These are phyloP conservation scores for Blepharisma japonicum DNA, from an alignment of 73 alveolate genomes.

Conservation along the genomic window DNA sequence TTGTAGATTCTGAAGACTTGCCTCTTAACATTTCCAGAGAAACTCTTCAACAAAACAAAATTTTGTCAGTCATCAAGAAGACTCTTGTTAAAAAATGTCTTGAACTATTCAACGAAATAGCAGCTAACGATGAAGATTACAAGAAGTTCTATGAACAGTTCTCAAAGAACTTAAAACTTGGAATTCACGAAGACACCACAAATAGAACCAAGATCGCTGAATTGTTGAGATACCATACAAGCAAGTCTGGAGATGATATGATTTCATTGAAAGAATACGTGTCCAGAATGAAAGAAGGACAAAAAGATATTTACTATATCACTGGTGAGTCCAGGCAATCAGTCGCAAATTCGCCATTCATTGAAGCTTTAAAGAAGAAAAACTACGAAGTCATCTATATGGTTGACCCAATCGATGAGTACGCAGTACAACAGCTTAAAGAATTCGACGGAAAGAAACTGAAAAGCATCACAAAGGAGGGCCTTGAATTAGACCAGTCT, in stretches of 20 bases:
- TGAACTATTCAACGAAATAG: conserved; percentile 96
- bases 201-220: conserved; percentile 97
- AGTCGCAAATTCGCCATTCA: conserved; percentile 98
- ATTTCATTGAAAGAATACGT: conserved; percentile 96
- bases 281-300: conserved; percentile 98
- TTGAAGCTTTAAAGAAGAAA: conserved; percentile 97
- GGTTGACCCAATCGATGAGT: conserved; percentile 99
- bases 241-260: conserved; percentile 98
- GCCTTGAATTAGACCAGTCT: conserved; percentile 94
- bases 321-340: conserved; percentile 97
- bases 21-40: conserved; percentile 99
- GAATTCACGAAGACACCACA: conserved; percentile 99
- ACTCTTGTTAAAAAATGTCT: conserved; percentile 98
- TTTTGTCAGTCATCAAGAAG: conserved; percentile 98
- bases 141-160: conserved; percentile 99
- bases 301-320: conserved; percentile 97
- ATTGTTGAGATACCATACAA: conserved; percentile 94
- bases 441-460: conserved; percentile 99
- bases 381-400: conserved; percentile 98
- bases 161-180: conserved; percentile 97
- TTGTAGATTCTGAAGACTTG: conserved; percentile 98
- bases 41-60: conserved; percentile 98
- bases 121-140: conserved; percentile 98
- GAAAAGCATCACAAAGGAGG: conserved; percentile 97
- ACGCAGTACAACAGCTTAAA: conserved; percentile 97